phyloP scores from a whole-genome alignment of 202 grass and related monocot species.

The Sporobolus alterniflorus region DNA sequence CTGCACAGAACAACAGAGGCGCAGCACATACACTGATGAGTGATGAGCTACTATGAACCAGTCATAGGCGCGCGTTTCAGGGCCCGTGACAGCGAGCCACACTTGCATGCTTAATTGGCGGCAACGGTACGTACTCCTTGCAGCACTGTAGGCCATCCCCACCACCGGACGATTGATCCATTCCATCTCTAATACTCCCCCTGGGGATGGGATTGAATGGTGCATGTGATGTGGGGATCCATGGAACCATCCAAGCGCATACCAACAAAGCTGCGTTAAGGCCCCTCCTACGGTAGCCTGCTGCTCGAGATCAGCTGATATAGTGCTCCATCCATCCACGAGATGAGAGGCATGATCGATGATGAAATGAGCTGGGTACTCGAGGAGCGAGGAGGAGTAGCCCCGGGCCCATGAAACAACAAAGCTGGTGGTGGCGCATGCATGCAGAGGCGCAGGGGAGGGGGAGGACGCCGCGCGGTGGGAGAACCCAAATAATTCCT shows the following conservation, averaged over 20 bases:
- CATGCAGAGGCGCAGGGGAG: conserved; percentile 29
- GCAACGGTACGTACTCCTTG: not conserved
- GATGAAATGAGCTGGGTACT: too few species aligned
- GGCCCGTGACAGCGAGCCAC: not conserved
- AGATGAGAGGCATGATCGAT: too few species aligned
- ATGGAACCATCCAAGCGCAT: conserved; percentile 47
- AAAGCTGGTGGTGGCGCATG: conserved; percentile 48
- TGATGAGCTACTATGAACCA: too few species aligned
- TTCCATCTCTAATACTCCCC: not conserved
- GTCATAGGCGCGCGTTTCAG: not conserved
- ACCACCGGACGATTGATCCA: not conserved
- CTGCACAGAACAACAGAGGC: not conserved
- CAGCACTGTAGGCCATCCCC: not conserved
- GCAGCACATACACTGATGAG: not conserved
- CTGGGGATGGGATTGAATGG: not conserved
- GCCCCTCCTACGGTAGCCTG: too few species aligned
- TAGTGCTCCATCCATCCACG: too few species aligned
- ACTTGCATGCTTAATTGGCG: not conserved
- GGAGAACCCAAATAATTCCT: conserved; percentile 51
- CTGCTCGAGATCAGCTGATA: too few species aligned
- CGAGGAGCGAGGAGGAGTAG: not conserved
- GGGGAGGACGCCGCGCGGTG: not conserved
- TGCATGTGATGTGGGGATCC: not conserved
- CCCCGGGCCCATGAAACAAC: conserved; percentile 41
- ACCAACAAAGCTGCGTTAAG: conserved; percentile 50